Evolutionary conservation across 306 rosid species (phyloP), one percentile per base, ranked within the genome.

Genomic region (Cucumis melo): DNA sequence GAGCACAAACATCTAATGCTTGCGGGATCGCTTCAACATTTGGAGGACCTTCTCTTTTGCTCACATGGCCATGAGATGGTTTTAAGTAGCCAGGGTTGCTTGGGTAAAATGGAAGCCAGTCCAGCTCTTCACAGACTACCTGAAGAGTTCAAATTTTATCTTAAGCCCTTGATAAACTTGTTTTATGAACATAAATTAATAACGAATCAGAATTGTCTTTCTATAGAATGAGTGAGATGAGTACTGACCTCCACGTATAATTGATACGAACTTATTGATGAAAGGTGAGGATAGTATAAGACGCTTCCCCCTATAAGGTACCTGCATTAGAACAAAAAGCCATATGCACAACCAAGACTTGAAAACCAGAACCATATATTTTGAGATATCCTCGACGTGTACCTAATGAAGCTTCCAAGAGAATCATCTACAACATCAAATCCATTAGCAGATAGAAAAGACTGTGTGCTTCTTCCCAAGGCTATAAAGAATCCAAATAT

Each of bases 121-220:
- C 98, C 84, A 95, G 87, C 89, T 95, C 99, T 88, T 95, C 99
- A 79, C 99, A 92, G 80, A 95, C 99, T 77, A 95, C 98, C 98
- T 92, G 80, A 24, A 83, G 80, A 86, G 74, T 77, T 53, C 38
- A 83, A 75, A 78, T 58, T 57, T 50, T 72, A 80, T 75, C 74
- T 70, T 78, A 34, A 39, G 6, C 78, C 80, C 77, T 75, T 53
- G 77, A 83, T 71, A 64, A 68, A 72, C 79, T 46, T 46, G 3
- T 12, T 46, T 46, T 0, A 12, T 46, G 53, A 46, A 46, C 53
- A 13, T 51, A 51, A 42, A 17, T 79, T 76, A 66, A 68, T 41
- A 80, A 83, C 72, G 73, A 68, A 73, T 78, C 75, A 61, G 66
- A 56, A 65, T 80, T 62, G 10, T 68, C 74, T 50, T 20, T 60